These are phyloP conservation scores for Cubamyces sp. DNA, from an alignment of 768 basidiomycete species.

Conservation along the genomic window DNA sequence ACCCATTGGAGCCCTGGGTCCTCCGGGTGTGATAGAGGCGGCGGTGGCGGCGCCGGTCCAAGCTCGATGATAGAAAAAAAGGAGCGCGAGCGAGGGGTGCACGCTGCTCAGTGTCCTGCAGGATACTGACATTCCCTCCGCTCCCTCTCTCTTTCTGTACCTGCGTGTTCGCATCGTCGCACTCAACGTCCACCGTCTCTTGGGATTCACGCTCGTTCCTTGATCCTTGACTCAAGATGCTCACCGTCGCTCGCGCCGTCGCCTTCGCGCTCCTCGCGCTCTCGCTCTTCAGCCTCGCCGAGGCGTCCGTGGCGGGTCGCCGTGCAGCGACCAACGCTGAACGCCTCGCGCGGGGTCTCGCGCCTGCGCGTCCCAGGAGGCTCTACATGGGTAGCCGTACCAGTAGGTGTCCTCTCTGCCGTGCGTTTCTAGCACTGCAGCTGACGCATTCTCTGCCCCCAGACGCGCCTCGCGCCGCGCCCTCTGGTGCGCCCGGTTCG, in stretches of 20 bases:
- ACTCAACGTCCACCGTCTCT: too few relatives aligned
- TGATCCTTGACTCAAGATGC: not conserved
- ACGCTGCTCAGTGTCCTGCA: too few relatives aligned
- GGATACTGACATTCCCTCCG: too few relatives aligned
- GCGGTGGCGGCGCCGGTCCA: too few relatives aligned
- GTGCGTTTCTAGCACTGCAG: too few relatives aligned
- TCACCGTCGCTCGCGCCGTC: not conserved
- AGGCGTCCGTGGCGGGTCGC: not conserved
- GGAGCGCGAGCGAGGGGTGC: too few relatives aligned
- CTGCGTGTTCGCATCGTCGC: not conserved
- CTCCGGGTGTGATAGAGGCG: too few relatives aligned
- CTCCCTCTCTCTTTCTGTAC: not conserved
- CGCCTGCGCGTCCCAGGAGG: constrained; percentile 20
- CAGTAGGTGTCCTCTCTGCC: constrained; percentile 5
- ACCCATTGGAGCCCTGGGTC: too few relatives aligned
- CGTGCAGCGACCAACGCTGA: constrained; percentile 8
- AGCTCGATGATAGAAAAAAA: too few relatives aligned
- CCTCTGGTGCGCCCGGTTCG: not conserved
- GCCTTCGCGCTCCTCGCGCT: constrained; percentile 15
- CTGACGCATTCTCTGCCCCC: not conserved
- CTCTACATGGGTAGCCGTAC: constrained; percentile 20
- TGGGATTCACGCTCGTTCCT: not conserved
- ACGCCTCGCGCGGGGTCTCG: constrained; percentile 17
- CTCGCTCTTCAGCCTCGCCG: not conserved
- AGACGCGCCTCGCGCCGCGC: constrained; percentile 1